Conservation (phyloP, 108 stramenopile species). For the Cyclotella distinguenda region DNA sequence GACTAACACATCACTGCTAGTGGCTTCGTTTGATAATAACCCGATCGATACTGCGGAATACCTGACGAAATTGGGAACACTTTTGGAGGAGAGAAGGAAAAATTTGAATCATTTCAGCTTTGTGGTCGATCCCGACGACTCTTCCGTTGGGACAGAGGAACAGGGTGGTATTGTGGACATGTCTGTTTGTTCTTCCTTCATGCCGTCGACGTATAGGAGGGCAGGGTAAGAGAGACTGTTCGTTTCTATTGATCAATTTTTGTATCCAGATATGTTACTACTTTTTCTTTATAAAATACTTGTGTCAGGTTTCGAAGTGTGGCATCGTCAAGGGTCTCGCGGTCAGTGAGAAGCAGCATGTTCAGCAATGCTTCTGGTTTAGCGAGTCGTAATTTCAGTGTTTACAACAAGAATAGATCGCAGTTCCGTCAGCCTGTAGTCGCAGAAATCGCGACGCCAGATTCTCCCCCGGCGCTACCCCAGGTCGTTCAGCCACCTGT, state of each 20-base stretch:
- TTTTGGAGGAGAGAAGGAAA: constrained; percentile 27
- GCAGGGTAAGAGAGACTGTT: constrained; percentile 6
- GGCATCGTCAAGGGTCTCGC: constrained; percentile 4
- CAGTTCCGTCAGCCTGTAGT: background rate
- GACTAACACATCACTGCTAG: constrained; percentile 46
- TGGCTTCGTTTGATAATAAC: constrained; percentile 45
- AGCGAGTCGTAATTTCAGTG: constrained; percentile 12
- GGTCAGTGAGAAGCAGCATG: background rate
- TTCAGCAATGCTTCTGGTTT: background rate
- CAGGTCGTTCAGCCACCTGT: background rate
- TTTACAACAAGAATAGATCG: constrained; percentile 15
- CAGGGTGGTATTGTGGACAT: constrained; percentile 25
- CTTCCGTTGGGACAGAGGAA: background rate
- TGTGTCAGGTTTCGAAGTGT: constrained; percentile 8
- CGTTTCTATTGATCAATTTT: background rate
- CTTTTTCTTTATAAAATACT: background rate
- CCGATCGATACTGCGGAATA: background rate
- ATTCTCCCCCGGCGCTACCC: background rate
- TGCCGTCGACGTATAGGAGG: constrained; percentile 32
- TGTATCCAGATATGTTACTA: background rate
- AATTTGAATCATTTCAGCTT: constrained; percentile 33
- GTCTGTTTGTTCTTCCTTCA: constrained; percentile 38
- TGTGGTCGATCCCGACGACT: constrained; percentile 32
- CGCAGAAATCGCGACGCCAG: background rate
- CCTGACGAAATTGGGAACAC: constrained; percentile 4